Base-by-base conservation (phyloP, 176 grass and related monocot genomes). In the Olyra latifolia region DNA sequence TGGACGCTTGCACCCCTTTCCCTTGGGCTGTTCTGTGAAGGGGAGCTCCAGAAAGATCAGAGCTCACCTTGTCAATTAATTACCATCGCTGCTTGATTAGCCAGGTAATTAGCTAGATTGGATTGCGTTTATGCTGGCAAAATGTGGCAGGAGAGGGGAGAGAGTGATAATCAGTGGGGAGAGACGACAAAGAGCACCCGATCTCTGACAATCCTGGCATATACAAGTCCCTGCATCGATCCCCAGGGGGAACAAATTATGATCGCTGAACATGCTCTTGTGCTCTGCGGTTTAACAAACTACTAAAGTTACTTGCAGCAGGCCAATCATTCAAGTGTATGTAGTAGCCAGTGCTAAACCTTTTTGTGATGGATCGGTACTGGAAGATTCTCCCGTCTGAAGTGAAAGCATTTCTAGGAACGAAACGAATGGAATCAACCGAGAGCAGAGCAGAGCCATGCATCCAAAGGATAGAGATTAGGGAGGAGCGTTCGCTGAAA, bases 151-250 rank as follows among this genome's bases (percentile, higher is more conserved):
- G 23, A 23, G n/a, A 29, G 46, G 16, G 41, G 32, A 35, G 32
- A 35, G 32, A 1, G 32, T 35, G 32, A 35, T 43, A 28, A 15
- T 78, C 44, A 16, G 44, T 10, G 28, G n/a, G 8, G 10, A 12
- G 53, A 29, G 7, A 16, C 52, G 23, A 52, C 59, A 86, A 10
- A 29, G n/a, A 48, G 20, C 48, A 76, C 54, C 57, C 47, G 58
- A 88, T 79, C 66, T 88, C 86, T 88, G 86, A 79, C 80, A 79
- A 5, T 5, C 3, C 80, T 63, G 74, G n/a, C 56, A 78, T 83
- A 83, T 78, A 78, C 47, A 83, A 78, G 66, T 49, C 38, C 19
- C 45, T 62, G 70, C 77, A 40, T 48, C 80, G 72, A 82, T 90
- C 83, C 74, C 83, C 19, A 82, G 83, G 67, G 2, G 2, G 0